Base-by-base conservation (phyloP, 23 red algal genomes). In the Cyanidium caldarium region DNA sequence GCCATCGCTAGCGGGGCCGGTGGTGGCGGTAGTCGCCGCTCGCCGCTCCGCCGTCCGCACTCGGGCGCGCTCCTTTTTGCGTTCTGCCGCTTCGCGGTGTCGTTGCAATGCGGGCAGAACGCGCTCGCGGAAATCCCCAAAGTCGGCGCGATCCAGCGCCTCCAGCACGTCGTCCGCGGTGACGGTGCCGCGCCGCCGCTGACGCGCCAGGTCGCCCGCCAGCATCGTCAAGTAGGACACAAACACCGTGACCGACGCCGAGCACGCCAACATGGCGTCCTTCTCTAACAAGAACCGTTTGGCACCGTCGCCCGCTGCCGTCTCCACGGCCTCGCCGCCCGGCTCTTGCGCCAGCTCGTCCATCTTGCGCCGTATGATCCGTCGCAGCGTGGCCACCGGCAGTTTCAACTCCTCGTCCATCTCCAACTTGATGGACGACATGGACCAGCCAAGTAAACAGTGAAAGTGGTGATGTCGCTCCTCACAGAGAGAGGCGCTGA, bases 181-280 rank as follows among this genome's bases (percentile, higher is more conserved):
- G n/a, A 61, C 7, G n/a, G 51, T 61, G 10, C n/a, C 7, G 13
- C 51, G 51, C 21, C 31, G 19, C 21, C 51, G 10, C 51, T 61
- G n/a, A 10, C n/a, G n/a, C 10, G n/a, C 51, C 5, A 61, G n/a
- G 19, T 16, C 51, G 31, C 10, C 7, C 51, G 51, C 7, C 19
- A 61, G 7, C 7, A 28, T 28, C 7, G 51, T 61, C 7, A 61
- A 28, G 23, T 61, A 61, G 10, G 51, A 61, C 51, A 61, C 51
- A 25, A 61, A 61, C 19, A 61, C 51, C 10, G 51, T 61, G 51
- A 28, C 51, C 5, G 51, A 16, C 3, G 51, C 51, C 10, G 51
- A 61, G 23, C 19, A 61, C 7, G 51, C 51, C 51, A 61, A 61
- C 51, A 28, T 16, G n/a, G 51, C 51, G 51, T 61, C 51, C 51